phyloP scores from a whole-genome alignment of 257 asterid genomes.

The Buddleja alternifolia region DNA sequence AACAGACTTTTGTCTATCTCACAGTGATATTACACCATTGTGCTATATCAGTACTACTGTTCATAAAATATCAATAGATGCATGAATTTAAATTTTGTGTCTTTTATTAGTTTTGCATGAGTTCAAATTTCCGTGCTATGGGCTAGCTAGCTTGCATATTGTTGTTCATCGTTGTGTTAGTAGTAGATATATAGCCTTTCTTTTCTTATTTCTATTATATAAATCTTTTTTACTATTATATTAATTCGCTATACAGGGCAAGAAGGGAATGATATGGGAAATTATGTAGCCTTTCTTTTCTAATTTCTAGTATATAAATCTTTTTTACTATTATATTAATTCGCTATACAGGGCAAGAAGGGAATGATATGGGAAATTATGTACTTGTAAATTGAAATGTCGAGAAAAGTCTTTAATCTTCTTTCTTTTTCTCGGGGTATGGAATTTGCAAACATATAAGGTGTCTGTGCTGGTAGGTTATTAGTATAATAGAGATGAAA shows the following conservation, averaged over 20 bases:
- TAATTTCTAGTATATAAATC: not conserved
- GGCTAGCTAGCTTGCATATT: too few relatives aligned
- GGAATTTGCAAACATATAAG: not conserved
- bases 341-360: not conserved
- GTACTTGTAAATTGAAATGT: not conserved
- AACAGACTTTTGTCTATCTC: too few relatives aligned
- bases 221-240: not conserved
- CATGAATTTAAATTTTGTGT: too few relatives aligned
- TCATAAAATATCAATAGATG: too few relatives aligned
- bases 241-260: not conserved
- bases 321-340: not conserved
- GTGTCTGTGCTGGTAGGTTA: not conserved
- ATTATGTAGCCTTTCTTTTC: not conserved
- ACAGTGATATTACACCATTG: too few relatives aligned
- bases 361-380: not conserved
- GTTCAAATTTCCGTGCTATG: not conserved
- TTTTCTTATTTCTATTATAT: not conserved
- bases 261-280: not conserved
- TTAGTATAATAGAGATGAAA: not conserved
- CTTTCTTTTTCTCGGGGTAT: not conserved
- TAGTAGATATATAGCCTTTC: too few relatives aligned
- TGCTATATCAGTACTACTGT: too few relatives aligned
- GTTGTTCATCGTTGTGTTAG: too few relatives aligned
- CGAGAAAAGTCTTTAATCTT: too few relatives aligned
- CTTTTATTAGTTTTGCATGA: not conserved